Conservation (phyloP, 2,329 filamentous ascomycete genomes). For the Aureobasidium sp. region DNA sequence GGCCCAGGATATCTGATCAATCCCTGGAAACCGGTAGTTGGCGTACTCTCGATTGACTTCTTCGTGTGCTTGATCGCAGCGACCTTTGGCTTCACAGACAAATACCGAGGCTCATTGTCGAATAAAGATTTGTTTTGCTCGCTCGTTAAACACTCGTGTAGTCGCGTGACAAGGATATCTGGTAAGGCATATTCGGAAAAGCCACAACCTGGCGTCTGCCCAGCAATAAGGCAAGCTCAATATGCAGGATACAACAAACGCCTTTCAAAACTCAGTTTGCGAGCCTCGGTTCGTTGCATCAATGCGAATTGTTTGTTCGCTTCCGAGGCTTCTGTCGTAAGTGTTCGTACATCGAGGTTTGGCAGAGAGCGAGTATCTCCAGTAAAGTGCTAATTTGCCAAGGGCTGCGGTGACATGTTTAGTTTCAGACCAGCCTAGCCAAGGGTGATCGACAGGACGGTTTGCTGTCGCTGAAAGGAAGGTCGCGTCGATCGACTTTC, state of each 20-base stretch:
- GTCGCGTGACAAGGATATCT: background rate
- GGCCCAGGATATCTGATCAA: background rate
- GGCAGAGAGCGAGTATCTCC: background rate
- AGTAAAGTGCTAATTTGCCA: background rate
- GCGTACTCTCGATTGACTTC: background rate
- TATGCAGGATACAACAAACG: background rate
- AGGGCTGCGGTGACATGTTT: background rate
- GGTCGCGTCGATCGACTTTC: background rate
- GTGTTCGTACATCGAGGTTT: background rate
- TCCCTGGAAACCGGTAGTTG: background rate
- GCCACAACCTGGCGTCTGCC: background rate
- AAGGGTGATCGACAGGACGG: constrained; percentile 8
- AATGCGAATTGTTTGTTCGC: background rate
- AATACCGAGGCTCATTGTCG: background rate
- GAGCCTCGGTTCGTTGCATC: background rate
- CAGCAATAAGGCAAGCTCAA: background rate
- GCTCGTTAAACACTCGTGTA: background rate
- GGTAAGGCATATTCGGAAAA: background rate
- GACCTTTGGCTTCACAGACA: background rate
- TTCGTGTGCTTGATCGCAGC: background rate
- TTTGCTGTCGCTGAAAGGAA: background rate
- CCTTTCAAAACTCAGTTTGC: background rate
- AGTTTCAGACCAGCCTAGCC: background rate
- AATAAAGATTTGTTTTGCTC: background rate
- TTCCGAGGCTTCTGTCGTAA: background rate